phyloP scores from a whole-genome alignment of 805 yeast species.

The Cyberlindnera americana region DNA sequence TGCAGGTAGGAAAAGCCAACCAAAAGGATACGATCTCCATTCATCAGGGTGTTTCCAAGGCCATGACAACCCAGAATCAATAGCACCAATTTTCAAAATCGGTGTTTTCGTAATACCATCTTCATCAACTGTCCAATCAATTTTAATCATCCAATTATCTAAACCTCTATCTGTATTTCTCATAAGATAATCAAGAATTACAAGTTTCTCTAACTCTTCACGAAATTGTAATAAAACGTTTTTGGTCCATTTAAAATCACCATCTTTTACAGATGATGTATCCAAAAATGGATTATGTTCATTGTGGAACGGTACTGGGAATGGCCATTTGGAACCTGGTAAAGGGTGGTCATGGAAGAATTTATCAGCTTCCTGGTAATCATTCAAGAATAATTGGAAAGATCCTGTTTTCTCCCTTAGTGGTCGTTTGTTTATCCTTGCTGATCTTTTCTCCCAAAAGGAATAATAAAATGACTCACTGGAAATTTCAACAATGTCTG shows the following conservation, averaged over 20 bases:
- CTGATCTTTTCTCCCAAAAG: constrained; percentile 38
- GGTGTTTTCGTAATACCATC: constrained; percentile 32
- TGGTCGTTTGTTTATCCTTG: constrained; percentile 24
- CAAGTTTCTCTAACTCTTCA: constrained; percentile 63
- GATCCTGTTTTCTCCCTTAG: constrained; percentile 57
- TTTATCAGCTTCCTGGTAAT: constrained; percentile 56
- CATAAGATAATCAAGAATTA: constrained; percentile 67
- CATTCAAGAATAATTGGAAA: constrained; percentile 58
- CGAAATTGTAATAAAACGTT: constrained; percentile 47
- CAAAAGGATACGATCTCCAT: constrained; percentile 76
- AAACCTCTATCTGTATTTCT: constrained; percentile 72
- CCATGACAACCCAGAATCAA: constrained; percentile 69
- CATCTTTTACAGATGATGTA: not conserved
- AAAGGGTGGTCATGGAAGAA: constrained; percentile 56
- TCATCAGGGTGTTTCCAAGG: constrained; percentile 85
- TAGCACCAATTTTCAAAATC: constrained; percentile 56
- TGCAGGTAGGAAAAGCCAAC: constrained; percentile 69
- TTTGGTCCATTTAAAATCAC: constrained; percentile 47
- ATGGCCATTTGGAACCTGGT: constrained; percentile 39
- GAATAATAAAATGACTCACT: constrained; percentile 41
- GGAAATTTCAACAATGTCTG: constrained; percentile 45
- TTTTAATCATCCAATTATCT: constrained; percentile 74
- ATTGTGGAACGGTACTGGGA: constrained; percentile 12
- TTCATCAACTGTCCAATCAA: constrained; percentile 38
- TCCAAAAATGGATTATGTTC: not conserved